These are phyloP conservation scores for Fusarium sarcochroum DNA, from an alignment of 2,329 filamentous ascomycete genomes.

Conservation along the genomic window DNA sequence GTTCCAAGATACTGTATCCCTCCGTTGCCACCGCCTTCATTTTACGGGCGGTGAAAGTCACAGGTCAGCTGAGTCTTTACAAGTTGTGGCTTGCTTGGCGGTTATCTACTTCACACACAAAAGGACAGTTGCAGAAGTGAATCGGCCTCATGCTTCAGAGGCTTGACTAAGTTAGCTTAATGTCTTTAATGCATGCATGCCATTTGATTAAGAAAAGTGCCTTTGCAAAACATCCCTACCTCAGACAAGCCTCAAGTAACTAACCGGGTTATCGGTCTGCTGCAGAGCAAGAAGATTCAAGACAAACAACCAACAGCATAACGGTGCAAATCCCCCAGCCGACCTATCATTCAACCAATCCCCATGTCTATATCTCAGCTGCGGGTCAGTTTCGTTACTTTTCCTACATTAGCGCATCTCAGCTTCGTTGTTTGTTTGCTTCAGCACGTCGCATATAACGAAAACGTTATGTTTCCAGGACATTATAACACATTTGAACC, in stretches of 20 bases:
- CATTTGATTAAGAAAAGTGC: background rate
- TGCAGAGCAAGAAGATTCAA: background rate
- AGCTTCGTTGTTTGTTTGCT: background rate
- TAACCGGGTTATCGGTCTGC: background rate
- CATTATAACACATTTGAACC: background rate
- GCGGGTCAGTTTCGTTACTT: background rate
- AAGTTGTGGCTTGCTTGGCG: background rate
- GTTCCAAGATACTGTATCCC: background rate
- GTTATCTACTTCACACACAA: background rate
- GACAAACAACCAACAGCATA: background rate
- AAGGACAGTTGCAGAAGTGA: background rate
- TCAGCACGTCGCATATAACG: no score
- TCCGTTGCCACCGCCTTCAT: accelerated
- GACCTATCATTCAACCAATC: background rate
- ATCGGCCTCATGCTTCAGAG: no score
- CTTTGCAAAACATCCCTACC: no score
- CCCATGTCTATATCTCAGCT: background rate
- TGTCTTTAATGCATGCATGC: background rate
- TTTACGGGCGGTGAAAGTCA: background rate
- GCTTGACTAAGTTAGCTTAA: no score
- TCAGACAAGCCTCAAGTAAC: background rate
- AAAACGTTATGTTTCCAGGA: no score
- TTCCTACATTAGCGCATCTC: background rate
- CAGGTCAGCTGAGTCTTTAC: background rate
- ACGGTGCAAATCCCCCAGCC: background rate